These are phyloP conservation scores for Trichocladium uniseriatum DNA, from an alignment of 495 filamentous ascomycete genomes.

Conservation along the genomic window DNA sequence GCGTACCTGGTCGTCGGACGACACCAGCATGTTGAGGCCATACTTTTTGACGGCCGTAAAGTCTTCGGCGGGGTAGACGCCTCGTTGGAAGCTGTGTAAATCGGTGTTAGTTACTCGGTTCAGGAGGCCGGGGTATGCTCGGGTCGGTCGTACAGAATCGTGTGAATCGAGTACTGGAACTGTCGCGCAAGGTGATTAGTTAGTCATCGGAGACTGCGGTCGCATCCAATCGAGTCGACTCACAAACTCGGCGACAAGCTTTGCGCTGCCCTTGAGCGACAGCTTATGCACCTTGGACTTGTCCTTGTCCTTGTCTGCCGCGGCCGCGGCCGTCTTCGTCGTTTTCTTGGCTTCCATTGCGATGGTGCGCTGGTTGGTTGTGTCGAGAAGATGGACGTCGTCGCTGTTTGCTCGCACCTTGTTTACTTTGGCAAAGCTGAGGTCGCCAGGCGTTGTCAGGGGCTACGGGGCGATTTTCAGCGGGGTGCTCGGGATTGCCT, in stretches of 20 bases:
- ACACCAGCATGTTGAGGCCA: slow-evolving; percentile 97
- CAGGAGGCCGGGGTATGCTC: no score
- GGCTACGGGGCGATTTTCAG: slow-evolving; percentile 11
- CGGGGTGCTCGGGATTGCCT: no score
- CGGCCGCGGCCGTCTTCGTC: slow-evolving; percentile 15
- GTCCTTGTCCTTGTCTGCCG: slow-evolving; percentile 49
- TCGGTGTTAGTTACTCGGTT: no score
- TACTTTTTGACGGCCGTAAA: slow-evolving; percentile 98
- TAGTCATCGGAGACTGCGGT: background rate
- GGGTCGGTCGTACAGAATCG: slow-evolving; percentile 53
- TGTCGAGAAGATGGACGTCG: background rate
- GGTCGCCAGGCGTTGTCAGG: slow-evolving; percentile 15
- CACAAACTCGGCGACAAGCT: slow-evolving; percentile 91
- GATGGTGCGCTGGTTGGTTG: background rate
- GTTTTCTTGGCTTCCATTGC: background rate
- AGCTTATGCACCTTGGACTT: slow-evolving; percentile 92
- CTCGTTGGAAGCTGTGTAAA: slow-evolving; percentile 84
- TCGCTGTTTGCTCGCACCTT: slow-evolving; percentile 3
- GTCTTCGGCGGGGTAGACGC: slow-evolving; percentile 96
- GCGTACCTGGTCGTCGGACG: slow-evolving; percentile 94
- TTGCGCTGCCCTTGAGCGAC: slow-evolving; percentile 85
- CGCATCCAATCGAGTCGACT: slow-evolving; percentile 22
- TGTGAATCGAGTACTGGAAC: slow-evolving; percentile 97
- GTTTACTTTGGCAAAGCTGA: slow-evolving; percentile 10
- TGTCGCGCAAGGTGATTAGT: slow-evolving; percentile 18